Evolutionary conservation across 192 early-diverging fungal species (phyloP).

Genomic region (Rhizophlyctis rosea): DNA sequence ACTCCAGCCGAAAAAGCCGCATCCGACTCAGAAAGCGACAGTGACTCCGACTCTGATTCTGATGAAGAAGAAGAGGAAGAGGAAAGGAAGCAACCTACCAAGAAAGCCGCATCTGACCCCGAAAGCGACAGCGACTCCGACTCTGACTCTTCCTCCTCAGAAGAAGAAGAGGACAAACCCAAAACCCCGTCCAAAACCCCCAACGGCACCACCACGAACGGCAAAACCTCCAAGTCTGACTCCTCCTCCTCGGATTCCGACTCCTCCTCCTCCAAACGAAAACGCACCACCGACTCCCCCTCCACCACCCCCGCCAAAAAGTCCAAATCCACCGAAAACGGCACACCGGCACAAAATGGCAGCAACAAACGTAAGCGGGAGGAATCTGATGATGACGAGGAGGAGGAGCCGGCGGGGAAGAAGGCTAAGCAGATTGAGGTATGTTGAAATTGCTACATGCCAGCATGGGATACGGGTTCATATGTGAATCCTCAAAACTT

Average conservation of each 20-base stretch:
- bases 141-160: conserved; percentile 9
- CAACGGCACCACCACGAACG: background rate
- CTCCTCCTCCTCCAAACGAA: conserved; percentile 10
- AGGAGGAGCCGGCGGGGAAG: conserved; percentile 20
- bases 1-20: no score
- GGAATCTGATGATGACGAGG: background rate
- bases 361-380: conserved; percentile 5
- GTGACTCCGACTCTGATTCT: no score
- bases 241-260: no score
- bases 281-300: no score
- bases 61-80: conserved; percentile 24
- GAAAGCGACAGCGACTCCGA: conserved; percentile 3
- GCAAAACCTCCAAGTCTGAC: conserved; percentile 4
- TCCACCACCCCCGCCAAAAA: no score
- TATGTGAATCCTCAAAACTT: no score
- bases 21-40: no score
- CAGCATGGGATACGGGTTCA: conserved; percentile 20
- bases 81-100: conserved; percentile 6
- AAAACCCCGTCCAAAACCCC: no score
- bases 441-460: conserved; percentile 1
- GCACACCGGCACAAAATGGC: conserved; percentile 20
- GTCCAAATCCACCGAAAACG: no score
- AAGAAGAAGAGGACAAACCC: conserved; percentile 10
- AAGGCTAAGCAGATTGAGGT: no score
- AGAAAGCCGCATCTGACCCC: background rate